Evolutionary conservation across 2,329 filamentous ascomycete species (phyloP), one percentile per base, ranked within the genome.

Genomic region (Paramyrothecium sp.): DNA sequence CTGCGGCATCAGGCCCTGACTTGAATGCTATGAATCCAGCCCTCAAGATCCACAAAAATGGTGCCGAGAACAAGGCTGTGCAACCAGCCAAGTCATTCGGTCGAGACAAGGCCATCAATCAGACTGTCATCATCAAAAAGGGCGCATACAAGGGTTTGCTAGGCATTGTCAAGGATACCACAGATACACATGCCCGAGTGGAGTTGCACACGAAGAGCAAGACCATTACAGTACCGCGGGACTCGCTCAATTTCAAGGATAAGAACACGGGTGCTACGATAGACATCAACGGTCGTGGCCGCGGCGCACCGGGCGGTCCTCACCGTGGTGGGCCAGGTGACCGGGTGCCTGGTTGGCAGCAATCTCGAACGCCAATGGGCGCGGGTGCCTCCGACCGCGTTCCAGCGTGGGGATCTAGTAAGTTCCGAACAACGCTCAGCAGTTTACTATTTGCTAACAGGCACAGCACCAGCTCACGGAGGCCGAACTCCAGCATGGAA

Each of bases 151-250:
- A 99, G 76, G 94, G 94, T 56, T 81, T 97, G 48, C 80, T 98
- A 47, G 95, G 95, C 65, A 96, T 97, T 63, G 93, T 99, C 65
- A 97, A 97, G 71, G 94, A 98, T 70, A 90, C 94, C 1, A 96
- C 91, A 7, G 93, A 96, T 65, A 85, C 85, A 3, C 86, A 90
- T 67, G 94, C 92, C 30, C 89, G 93, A 61, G 90, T 99, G 47
- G 95, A 99, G 75, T 79, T 99, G 44, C 94, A 98, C 71, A 93
- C 93, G 7, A 97, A 96, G 78, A 91, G 88, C 76, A 98, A 97
- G 80, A 89, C 91, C 17, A 86, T 98, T 60, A 92, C 89, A 8
- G 86, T 98, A 38, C 84, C 87, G 20, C 96, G 96, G 70, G 88
- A 90, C 12, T 85, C 89, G 57, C 78, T 99, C n/a, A 85, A 85